Conservation (phyloP, 441 rosid species). For the Euphorbia schlechtendalii region DNA sequence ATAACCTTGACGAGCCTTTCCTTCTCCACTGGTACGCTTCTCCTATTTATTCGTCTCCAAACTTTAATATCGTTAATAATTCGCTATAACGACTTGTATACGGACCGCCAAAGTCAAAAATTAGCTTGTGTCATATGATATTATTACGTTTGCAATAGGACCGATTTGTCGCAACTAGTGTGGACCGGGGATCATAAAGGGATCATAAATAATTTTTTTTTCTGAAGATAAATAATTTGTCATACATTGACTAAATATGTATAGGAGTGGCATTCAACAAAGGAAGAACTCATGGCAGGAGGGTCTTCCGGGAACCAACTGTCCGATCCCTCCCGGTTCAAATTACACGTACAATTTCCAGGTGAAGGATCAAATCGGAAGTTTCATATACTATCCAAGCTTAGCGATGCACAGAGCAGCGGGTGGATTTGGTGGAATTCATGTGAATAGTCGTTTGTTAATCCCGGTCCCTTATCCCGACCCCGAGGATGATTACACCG, state of each 20-base stretch:
- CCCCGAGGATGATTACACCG: conserved; percentile 54
- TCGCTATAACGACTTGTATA: too few species aligned
- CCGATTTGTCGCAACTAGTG: too few species aligned
- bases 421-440: conserved; percentile 69
- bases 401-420: conserved; percentile 43
- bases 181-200: too few species aligned
- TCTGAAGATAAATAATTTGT: too few species aligned
- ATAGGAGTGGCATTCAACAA: conserved; percentile 59
- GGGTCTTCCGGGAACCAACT: conserved; percentile 51
- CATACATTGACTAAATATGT: too few species aligned
- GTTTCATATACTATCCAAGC: conserved; percentile 59
- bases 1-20: conserved; percentile 66
- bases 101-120: too few species aligned
- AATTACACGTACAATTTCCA: conserved; percentile 63
- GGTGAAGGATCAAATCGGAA: conserved; percentile 79
- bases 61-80: too few species aligned
- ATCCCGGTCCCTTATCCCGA: conserved; percentile 64
- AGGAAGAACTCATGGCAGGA: conserved; percentile 75
- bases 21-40: conserved; percentile 44
- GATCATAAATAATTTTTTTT: too few species aligned
- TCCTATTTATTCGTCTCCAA: neutral
- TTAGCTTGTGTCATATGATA: too few species aligned
- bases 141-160: too few species aligned
- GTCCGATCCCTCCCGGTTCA: conserved; percentile 59
- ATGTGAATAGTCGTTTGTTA: conserved; percentile 51